Conservation (phyloP, 257 asterid species). For the Fraxinus cuspidata region DNA sequence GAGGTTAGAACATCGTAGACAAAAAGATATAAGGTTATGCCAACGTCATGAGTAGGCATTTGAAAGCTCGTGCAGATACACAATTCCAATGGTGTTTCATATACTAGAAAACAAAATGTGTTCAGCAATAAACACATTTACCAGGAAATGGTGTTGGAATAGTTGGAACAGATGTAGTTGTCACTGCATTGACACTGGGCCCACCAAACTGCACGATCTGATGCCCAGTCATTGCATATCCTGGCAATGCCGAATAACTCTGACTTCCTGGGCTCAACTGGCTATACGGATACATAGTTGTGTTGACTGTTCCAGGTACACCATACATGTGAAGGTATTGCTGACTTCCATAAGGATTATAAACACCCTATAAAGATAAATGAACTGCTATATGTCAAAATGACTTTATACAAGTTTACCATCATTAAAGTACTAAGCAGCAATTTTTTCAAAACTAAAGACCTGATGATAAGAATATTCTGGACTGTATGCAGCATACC, state of each 20-base stretch:
- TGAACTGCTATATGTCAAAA: conserved; percentile 28
- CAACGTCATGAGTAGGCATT: background rate
- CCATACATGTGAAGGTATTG: conserved; percentile 87
- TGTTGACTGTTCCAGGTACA: conserved; percentile 71
- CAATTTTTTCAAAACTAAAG: conserved; percentile 35
- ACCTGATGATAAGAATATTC: conserved; percentile 94
- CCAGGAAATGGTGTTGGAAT: conserved; percentile 83
- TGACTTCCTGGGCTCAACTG: conserved; percentile 81
- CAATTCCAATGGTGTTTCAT: background rate
- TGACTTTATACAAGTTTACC: conserved; percentile 10
- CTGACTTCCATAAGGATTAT: conserved; percentile 86
- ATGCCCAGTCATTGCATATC: conserved; percentile 80
- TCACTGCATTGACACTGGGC: conserved; percentile 64
- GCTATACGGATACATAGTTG: conserved; percentile 77
- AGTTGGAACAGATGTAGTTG: conserved; percentile 71
- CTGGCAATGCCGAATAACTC: conserved; percentile 66
- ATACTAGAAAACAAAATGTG: background rate
- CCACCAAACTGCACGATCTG: conserved; percentile 89
- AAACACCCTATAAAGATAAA: conserved; percentile 62
- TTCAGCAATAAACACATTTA: conserved; percentile 26
- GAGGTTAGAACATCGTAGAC: background rate
- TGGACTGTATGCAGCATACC: conserved; percentile 81
- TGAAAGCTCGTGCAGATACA: background rate
- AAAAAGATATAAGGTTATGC: background rate
- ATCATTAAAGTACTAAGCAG: conserved; percentile 17